A percentile compares a stretch with the other conserved stretches of the same genome.
phyloP scores from a whole-genome alignment of 768 basidiomycete species.

The Termitomyces sp. region DNA sequence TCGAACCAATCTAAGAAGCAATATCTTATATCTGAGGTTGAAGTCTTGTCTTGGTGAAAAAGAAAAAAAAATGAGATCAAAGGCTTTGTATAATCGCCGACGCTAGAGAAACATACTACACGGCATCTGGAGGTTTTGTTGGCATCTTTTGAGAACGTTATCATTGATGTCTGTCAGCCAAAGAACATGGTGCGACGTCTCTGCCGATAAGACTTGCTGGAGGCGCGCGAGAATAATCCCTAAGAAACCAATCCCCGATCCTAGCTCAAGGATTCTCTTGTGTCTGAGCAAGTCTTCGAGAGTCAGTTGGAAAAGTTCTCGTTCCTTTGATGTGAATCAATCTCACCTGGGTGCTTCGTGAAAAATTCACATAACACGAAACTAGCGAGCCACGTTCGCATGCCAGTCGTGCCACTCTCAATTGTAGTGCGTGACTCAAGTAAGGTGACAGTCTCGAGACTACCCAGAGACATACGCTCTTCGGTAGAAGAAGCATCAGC shows the following conservation, averaged over 20 bases:
- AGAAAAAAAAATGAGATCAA: neutral
- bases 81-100: conserved; percentile 9
- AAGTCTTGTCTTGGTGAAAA: conserved; percentile 43
- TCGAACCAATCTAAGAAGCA: conserved; percentile 62
- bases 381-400: conserved; percentile 77
- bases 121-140: conserved; percentile 48
- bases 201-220: conserved; percentile 30
- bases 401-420: conserved; percentile 72
- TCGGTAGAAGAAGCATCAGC: neutral
- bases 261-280: conserved; percentile 62
- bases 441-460: conserved; percentile 47
- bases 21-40: conserved; percentile 39
- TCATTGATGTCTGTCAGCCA: conserved; percentile 64
- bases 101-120: conserved; percentile 54
- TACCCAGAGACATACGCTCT: conserved; percentile 14
- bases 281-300: conserved; percentile 40
- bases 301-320: neutral
- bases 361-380: conserved; percentile 60
- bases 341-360: conserved; percentile 47
- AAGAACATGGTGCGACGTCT: conserved; percentile 17
- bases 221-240: conserved; percentile 56
- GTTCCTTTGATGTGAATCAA: neutral
- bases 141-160: conserved; percentile 55
- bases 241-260: conserved; percentile 72
- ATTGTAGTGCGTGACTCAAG: conserved; percentile 71